These are phyloP conservation scores for Tetradesmus obliquus DNA, from an alignment of 139 green algal genomes.

Conservation along the genomic window DNA sequence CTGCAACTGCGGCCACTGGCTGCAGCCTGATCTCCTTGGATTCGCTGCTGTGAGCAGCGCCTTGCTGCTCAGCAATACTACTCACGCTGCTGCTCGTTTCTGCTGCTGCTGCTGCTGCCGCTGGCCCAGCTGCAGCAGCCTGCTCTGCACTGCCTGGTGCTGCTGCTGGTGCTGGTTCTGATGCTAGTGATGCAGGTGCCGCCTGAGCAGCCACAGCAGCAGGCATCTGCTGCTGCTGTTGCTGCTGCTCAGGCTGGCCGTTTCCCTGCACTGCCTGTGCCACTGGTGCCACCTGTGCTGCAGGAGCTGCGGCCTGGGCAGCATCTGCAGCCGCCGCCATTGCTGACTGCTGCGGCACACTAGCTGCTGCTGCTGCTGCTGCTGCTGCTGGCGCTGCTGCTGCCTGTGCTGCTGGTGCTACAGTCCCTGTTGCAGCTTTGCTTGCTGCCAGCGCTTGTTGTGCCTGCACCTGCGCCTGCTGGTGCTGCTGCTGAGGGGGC, in stretches of 20 bases:
- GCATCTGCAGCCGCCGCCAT: background rate
- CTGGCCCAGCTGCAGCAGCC: background rate
- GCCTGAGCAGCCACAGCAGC: background rate
- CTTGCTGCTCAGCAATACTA: background rate
- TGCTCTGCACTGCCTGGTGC: background rate
- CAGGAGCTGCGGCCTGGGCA: background rate
- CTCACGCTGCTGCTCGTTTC: background rate
- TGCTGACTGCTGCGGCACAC: background rate
- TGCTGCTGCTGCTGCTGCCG: background rate
- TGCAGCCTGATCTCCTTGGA: background rate
- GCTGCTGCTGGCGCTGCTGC: conserved; percentile 13
- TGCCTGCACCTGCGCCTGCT: background rate
- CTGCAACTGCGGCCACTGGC: background rate
- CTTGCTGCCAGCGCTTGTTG: conserved; percentile 20
- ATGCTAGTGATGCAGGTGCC: background rate
- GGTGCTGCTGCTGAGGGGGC: background rate
- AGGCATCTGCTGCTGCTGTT: conserved; percentile 7
- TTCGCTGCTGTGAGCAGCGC: background rate
- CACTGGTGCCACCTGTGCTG: background rate
- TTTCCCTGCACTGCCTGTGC: background rate
- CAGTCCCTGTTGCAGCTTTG: background rate
- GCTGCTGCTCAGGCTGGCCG: background rate
- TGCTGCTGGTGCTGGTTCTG: background rate
- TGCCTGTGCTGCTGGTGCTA: background rate
- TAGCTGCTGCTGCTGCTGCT: conserved; percentile 9